Base-by-base conservation (phyloP, 208 protist species). In the Leishmania lainsoni region DNA sequence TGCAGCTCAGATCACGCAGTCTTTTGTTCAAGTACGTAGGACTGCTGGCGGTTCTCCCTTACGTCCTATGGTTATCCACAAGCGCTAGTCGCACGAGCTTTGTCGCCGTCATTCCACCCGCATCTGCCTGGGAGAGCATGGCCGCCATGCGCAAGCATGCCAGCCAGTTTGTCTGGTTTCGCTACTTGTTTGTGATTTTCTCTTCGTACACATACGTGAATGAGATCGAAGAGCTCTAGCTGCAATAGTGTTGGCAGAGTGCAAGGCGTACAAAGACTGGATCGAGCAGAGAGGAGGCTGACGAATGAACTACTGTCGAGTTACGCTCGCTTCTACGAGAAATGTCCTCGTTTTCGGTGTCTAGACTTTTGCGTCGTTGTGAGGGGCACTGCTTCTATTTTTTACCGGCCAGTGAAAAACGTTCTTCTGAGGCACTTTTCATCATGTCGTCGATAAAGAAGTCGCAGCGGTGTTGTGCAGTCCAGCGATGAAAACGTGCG, bases 161-260 rank as follows among this genome's bases (percentile, higher is more conserved):
- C 14, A 94, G 88, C 26, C 98, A 99, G 88, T 88, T 99, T 12
- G 97, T 99, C 59, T 99, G 98, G 98, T 99, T 99, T 81, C 90
- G 98, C 68, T 97, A 98, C 76, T 82, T 99, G 52, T 99, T 98
- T 90, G 89, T 99, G 16, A 39, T 95, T 1, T 99, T 99, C 86
- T 99, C 97, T 10, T 93, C 96, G 32, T 99, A 99, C 89, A 97
- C 97, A 14, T 99, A 96, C 83, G 72, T 98, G 22, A 99, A 99
- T 85, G 95, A 98, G 58, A 76, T 96, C 20, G 76, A 85, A 35
- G 82, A 79, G 76, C 77, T 85, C 22, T 80, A 84, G 61, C 29
- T 76, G 51, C 6, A 20, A 29, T 35, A 75, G 35, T 9, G 74
- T 4, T 3, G 35, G 26, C 12, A 5, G 70, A 14, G 70, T 74